Base-by-base conservation (phyloP, 2,329 filamentous ascomycete species). In the Macrophomina phaseolina region DNA sequence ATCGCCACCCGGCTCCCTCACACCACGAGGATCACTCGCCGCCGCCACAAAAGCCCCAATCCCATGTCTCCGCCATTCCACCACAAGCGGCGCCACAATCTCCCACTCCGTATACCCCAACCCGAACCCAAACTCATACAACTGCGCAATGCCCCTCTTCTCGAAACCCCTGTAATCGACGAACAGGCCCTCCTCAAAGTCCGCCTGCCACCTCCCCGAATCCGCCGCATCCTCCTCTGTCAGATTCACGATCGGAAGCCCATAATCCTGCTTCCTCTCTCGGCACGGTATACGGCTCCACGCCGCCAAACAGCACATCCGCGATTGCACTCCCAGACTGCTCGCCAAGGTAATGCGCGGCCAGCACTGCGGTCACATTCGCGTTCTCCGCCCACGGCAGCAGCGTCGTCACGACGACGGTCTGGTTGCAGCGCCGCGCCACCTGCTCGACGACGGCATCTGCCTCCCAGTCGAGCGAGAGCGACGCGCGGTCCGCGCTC, bases 151-250 rank as follows among this genome's bases (percentile, higher is more conserved):
- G 65, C 84, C 82, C 64, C 89, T 79, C 75, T 90, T 91, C 81
- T 97, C 93, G 71, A 97, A 94, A 77, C 94, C 87, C 11, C 93
- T 89, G 79, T 97, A 97, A 81, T 97, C 94, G 71, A 96, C 89
- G 74, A 94, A 93, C 0, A 97, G 80, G 0, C 92, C 92, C 74
- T 97, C 92, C 0, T 84, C 85, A 75, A 95, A 97, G 69, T 92
- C 34, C 14, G 61, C 61, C 30, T 63, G 58, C 58, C 58, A 63
- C 12, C 18, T 40, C 9, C 7, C n/a, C 7, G 28, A 36, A 8
- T n/a, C 32, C 14, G 6, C 36, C n/a, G 40, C 58, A 69, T 69
- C 1, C 69, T 70, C 5, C 65, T 51, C 2, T 67, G 48, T 34
- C 67, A 69, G 0, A 73, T 71, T 65, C 6, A 69, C 45, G 46